Base-by-base conservation (phyloP, 768 basidiomycete genomes). In the Pisolithus orientalis region DNA sequence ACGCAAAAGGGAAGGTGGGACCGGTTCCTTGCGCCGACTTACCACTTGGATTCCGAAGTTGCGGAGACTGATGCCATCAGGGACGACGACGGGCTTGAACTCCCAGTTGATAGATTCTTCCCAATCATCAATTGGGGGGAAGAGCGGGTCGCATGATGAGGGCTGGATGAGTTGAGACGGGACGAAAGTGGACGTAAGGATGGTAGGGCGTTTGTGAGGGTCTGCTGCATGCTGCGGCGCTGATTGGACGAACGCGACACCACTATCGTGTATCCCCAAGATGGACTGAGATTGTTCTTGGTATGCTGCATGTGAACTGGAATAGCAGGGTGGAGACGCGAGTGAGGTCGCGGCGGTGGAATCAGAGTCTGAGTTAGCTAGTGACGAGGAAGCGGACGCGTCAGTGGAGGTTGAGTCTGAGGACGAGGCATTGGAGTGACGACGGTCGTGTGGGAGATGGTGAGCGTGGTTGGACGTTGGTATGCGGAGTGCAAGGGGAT, bases 11-110 rank as follows among this genome's bases (percentile, higher is more conserved):
- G 51, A 46, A 28, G 55, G 52, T n/a, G 45, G 56, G 42, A 45
- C 21, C n/a, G 8, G 39, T 29, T 40, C 17, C n/a, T 40, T 44
- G 43, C 8, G 24, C 21, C 31, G 25, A 83, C 89, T 75, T 64
- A 91, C 87, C 58, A 87, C 81, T 67, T 94, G 93, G 53, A 92
- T 87, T 28, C 89, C 88, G 65, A 94, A 93, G 72, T 94, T 92
- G 57, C 93, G 75, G 61, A 90, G 70, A 54, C 83, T 86, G 53
- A 90, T 90, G 16, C 90, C 90, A 58, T 89, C 85, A 9, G 90
- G 90, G 51, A 92, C 85, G 50, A 74, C 75, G 13, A 79, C 77
- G 39, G 85, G 83, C 37, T 83, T 75, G 57, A 92, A 91, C 59
- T 85, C 81, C 72, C 83, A 83, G 46, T 74, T 69, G 47, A 59